A percentile compares a stretch with the other conserved stretches of the same genome.
phyloP scores from a whole-genome alignment of 164 flowering plant species.

The Brasenia schreberi region DNA sequence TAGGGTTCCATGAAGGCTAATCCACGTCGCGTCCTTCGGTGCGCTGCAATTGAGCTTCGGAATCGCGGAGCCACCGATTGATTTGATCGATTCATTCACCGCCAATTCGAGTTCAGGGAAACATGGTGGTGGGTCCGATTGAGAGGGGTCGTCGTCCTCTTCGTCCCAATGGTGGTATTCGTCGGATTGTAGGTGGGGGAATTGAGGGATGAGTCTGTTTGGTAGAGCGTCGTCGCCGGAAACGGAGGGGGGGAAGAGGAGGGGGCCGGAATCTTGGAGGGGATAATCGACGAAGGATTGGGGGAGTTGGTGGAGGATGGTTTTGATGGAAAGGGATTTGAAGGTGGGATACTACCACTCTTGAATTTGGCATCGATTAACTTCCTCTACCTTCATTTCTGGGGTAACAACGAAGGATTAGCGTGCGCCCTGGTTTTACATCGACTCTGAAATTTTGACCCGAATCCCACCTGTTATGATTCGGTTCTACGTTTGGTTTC shows the following conservation, averaged over 20 bases:
- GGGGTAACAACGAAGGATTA: background rate
- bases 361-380: slow-evolving; percentile 77
- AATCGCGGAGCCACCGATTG: slow-evolving; percentile 69
- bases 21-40: slow-evolving; percentile 92
- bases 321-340: slow-evolving; percentile 53
- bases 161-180: slow-evolving; percentile 18
- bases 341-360: slow-evolving; percentile 96
- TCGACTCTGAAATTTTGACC: no score
- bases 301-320: slow-evolving; percentile 65
- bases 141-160: slow-evolving; percentile 28
- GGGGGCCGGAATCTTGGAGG: slow-evolving; percentile 67
- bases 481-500: no score
- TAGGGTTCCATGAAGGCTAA: slow-evolving; percentile 57
- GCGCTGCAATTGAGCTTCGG: slow-evolving; percentile 97
- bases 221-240: slow-evolving; percentile 71
- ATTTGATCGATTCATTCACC: slow-evolving; percentile 49
- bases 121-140: slow-evolving; percentile 25
- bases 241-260: slow-evolving; percentile 64
- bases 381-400: slow-evolving; percentile 54
- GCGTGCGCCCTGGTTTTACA: no score
- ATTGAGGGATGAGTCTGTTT: slow-evolving; percentile 18
- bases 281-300: slow-evolving; percentile 71
- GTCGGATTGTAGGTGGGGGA: background rate
- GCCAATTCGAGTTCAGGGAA: slow-evolving; percentile 67
- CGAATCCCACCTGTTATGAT: no score